These are phyloP conservation scores for Wilcoxina mikolae DNA, from an alignment of 495 filamentous ascomycete species.

Conservation along the genomic window DNA sequence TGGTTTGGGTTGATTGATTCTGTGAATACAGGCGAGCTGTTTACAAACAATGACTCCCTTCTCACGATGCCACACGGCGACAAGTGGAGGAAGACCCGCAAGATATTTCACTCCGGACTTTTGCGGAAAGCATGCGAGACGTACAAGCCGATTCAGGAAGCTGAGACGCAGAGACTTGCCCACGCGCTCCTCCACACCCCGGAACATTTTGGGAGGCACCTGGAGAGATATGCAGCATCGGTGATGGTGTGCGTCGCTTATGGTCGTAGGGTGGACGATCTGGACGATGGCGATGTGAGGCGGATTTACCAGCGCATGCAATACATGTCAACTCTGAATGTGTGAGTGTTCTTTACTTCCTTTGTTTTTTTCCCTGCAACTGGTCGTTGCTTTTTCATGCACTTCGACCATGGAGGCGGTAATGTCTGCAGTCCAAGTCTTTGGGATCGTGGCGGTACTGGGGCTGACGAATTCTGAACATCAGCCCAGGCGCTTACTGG, in stretches of 20 bases:
- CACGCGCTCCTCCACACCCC: constrained; percentile 38
- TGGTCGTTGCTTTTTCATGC: not conserved
- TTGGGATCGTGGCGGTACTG: constrained; percentile 5
- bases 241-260: constrained; percentile 51
- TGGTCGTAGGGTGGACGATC: constrained; percentile 43
- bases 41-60: constrained; percentile 27
- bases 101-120: constrained; percentile 27
- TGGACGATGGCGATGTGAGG: constrained; percentile 39
- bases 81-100: constrained; percentile 32
- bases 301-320: constrained; percentile 44
- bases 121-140: constrained; percentile 15
- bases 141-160: constrained; percentile 35
- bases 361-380: not conserved
- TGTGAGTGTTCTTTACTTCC: constrained; percentile 21
- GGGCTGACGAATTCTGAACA: not conserved
- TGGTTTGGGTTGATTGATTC: too few species aligned
- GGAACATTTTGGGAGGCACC: constrained; percentile 42
- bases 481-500: constrained; percentile 40
- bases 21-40: constrained; percentile 22
- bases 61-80: constrained; percentile 35
- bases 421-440: not conserved
- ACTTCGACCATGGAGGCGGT: not conserved
- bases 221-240: constrained; percentile 50
- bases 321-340: constrained; percentile 44
- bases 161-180: constrained; percentile 37